Evolutionary conservation across 2,329 filamentous ascomycete species (phyloP).

Genomic region (Alternaria panax): DNA sequence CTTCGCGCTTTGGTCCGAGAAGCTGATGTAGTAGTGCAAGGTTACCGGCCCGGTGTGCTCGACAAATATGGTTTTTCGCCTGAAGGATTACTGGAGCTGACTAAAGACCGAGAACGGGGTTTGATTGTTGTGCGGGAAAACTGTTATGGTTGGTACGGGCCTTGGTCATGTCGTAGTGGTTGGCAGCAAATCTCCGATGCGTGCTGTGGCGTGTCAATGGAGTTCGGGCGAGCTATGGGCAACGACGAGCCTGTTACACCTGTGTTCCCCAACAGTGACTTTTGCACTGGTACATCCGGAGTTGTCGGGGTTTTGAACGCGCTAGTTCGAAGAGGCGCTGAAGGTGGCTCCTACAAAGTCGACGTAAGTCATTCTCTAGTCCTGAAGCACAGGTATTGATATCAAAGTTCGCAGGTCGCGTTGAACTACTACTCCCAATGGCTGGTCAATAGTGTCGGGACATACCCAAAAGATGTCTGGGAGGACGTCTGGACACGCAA

Average conservation of each 20-base stretch:
- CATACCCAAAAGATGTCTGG: constrained; percentile 56
- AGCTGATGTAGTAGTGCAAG: constrained; percentile 61
- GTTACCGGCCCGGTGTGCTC: constrained; percentile 57
- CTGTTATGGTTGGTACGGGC: constrained; percentile 62
- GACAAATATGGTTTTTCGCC: constrained; percentile 57
- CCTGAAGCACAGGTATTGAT: not conserved
- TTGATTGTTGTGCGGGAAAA: constrained; percentile 61
- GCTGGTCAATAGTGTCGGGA: constrained; percentile 44
- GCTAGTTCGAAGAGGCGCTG: constrained; percentile 48
- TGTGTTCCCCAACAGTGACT: constrained; percentile 56
- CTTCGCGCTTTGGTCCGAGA: constrained; percentile 54
- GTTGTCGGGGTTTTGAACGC: constrained; percentile 54
- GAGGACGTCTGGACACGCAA: constrained; percentile 57
- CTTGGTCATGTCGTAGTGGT: constrained; percentile 56
- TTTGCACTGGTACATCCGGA: constrained; percentile 56
- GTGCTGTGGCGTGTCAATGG: constrained; percentile 54
- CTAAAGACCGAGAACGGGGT: constrained; percentile 51
- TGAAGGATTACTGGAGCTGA: constrained; percentile 53
- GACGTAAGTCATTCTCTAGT: constrained; percentile 47
- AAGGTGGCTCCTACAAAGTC: constrained; percentile 53
- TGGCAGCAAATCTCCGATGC: constrained; percentile 64
- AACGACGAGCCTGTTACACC: constrained; percentile 56
- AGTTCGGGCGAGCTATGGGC: constrained; percentile 58
- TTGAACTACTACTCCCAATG: constrained; percentile 51
- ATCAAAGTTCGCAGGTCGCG: constrained; percentile 28